phyloP scores from a whole-genome alignment of 768 basidiomycete species.

The Trametes villosa region DNA sequence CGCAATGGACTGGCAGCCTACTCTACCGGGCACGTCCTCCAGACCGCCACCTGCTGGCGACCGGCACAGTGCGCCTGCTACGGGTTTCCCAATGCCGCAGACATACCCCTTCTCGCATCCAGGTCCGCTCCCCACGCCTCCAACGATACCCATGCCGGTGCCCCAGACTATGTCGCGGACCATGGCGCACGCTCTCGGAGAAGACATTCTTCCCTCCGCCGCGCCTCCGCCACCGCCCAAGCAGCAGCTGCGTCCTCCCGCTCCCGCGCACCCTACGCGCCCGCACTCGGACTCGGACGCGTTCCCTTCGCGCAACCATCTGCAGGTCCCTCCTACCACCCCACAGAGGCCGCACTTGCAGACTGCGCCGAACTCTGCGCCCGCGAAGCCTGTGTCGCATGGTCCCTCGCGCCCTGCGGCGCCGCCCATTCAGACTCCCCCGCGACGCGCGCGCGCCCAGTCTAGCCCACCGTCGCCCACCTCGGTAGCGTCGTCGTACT shows the following conservation, averaged over 20 bases:
- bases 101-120: slow-evolving; percentile 6
- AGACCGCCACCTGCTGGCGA: neutral
- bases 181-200: slow-evolving; percentile 40
- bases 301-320: slow-evolving; percentile 6
- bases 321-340: slow-evolving; percentile 10
- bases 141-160: slow-evolving; percentile 34
- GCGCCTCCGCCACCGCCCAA: slow-evolving; percentile 16
- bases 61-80: neutral
- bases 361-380: slow-evolving; percentile 18
- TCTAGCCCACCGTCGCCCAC: slow-evolving; percentile 29
- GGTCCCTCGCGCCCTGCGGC: slow-evolving; percentile 6
- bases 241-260: slow-evolving; percentile 28
- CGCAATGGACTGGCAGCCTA: neutral
- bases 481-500: slow-evolving; percentile 13
- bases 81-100: slow-evolving; percentile 3
- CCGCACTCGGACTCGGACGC: slow-evolving; percentile 39
- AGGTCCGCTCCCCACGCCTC: slow-evolving; percentile 32
- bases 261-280: slow-evolving; percentile 26
- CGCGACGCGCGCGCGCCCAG: slow-evolving; percentile 19
- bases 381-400: slow-evolving; percentile 11
- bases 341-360: slow-evolving; percentile 18
- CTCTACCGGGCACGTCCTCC: slow-evolving; percentile 12
- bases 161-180: slow-evolving; percentile 42
- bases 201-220: slow-evolving; percentile 7
- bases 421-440: slow-evolving; percentile 8